Conservation (phyloP, 108 stramenopile species). For the Stephanodiscus minutulus region DNA sequence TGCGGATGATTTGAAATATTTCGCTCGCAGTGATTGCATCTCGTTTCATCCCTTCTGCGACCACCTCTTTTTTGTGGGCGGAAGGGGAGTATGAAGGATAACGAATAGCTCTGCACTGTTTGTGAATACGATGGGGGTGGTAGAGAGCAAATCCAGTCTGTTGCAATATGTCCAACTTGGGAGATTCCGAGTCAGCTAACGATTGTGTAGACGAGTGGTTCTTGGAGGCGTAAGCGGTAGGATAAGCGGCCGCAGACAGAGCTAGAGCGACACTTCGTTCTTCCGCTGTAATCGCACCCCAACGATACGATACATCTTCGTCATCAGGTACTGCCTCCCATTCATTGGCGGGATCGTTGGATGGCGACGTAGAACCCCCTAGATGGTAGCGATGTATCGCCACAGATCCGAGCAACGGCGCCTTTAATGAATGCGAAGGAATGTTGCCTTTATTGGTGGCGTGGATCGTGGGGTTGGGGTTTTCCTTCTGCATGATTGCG, state of each 20-base stretch:
- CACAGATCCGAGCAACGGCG: conserved; percentile 25
- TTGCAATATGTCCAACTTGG: conserved; percentile 29
- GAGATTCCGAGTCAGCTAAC: neutral
- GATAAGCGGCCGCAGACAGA: conserved; percentile 39
- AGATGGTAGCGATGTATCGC: conserved; percentile 35
- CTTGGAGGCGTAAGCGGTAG: neutral
- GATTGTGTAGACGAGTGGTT: neutral
- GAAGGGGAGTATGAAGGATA: conserved; percentile 39
- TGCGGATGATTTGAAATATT: conserved; percentile 95
- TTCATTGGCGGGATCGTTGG: neutral
- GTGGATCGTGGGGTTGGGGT: conserved; percentile 51
- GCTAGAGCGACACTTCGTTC: conserved; percentile 46
- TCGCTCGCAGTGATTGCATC: conserved; percentile 76
- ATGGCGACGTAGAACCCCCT: conserved; percentile 21
- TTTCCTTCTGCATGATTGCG: conserved; percentile 36
- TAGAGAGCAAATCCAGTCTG: conserved; percentile 44
- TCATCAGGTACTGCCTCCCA: neutral
- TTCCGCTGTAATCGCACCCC: conserved; percentile 27
- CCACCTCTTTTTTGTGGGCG: neutral
- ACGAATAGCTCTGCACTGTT: conserved; percentile 30
- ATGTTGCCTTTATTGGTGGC: conserved; percentile 15
- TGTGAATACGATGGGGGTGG: conserved; percentile 39
- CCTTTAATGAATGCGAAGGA: conserved; percentile 13
- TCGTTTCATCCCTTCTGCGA: conserved; percentile 12
- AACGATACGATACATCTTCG: conserved; percentile 10